These are phyloP conservation scores for Moesziomyces globuligerus DNA, from an alignment of 1,284 basidiomycete species.

Conservation along the genomic window DNA sequence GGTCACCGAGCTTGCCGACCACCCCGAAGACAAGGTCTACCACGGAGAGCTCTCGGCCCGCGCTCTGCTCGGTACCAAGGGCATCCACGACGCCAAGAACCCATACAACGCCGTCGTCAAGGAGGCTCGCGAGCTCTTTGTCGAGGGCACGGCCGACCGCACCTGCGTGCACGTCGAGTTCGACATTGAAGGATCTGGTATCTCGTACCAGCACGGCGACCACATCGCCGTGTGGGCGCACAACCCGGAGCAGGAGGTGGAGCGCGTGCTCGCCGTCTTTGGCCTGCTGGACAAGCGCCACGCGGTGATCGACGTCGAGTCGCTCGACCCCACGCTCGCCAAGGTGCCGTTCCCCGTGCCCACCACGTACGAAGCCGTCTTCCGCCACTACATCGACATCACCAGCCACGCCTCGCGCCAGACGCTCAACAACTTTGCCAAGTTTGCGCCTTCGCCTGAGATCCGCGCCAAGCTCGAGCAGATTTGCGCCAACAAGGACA, in stretches of 20 bases:
- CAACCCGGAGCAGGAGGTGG: conserved; percentile 90
- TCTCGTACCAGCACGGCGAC: conserved; percentile 98
- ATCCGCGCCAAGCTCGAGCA: conserved; percentile 80
- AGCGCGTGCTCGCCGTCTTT: conserved; percentile 84
- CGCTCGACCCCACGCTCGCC: conserved; percentile 94
- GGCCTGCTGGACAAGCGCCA: conserved; percentile 79
- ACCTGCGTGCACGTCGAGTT: conserved; percentile 97
- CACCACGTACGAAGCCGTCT: conserved; percentile 91
- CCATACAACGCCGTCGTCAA: conserved; percentile 88
- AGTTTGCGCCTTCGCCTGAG: conserved; percentile 84
- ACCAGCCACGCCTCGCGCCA: conserved; percentile 92
- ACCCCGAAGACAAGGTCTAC: conserved; percentile 60
- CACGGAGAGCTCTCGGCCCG: conserved; percentile 72
- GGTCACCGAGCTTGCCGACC: conserved; percentile 79
- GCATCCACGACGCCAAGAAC: conserved; percentile 96
- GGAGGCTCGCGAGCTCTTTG: conserved; percentile 84
- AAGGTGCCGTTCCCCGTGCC: conserved; percentile 99
- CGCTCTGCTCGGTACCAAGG: conserved; percentile 81
- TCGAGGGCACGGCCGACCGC: conserved; percentile 75
- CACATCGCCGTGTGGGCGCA: conserved; percentile 97
- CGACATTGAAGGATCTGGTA: conserved; percentile 90
- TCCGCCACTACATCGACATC: conserved; percentile 97
- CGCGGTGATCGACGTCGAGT: conserved; percentile 84
- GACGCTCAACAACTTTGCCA: conserved; percentile 84
- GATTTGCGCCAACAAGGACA: conserved; percentile 86